Evolutionary conservation across 768 basidiomycete species (phyloP), one percentile per base, ranked within the genome.

Genomic region (Leccinum truebloodii): DNA sequence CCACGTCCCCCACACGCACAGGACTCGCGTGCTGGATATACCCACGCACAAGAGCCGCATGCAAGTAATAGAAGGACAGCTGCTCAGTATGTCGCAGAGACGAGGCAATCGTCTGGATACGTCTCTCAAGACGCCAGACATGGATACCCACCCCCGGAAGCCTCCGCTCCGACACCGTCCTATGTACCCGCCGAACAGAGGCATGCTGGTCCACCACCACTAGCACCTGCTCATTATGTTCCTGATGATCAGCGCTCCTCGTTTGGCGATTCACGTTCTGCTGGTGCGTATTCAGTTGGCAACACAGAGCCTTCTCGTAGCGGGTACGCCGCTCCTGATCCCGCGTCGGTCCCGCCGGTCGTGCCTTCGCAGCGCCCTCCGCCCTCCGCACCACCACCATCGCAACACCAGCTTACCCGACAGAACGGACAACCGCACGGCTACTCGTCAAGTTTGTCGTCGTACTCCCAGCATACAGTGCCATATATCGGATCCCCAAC

Each of bases 221-320:
- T 59, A 37, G 54, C 61, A 3, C 56, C 59, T 32, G 57, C 61
- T 22, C 63, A 62, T 32, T 70, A 64, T 46, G 59, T 69, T 30
- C 30, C 69, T 14, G 55, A 53, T 18, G 59, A 59, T 37, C 69
- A 66, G 4, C 62, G 69, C 6, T 12, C 69, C 49, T 60, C 69
- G 22, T 67, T 71, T 56, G 62, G 57, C 6, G 67, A 71, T 59
- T 63, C 69, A 16, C 69, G 70, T 52, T 51, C 70, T 52, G 46
- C 57, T 6, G 57, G 57, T 60, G 41, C 59, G 32, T 71, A 71
- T 60, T 39, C 61, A 1, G 50, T 54, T 5, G n/a, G 50, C 7
- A 61, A 51, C 28, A 51, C 16, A 20, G 70, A 64, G 9, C 32
- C 63, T 24, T 55, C 67, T 37, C 57, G 63, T 34, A 34, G 54